phyloP scores from a whole-genome alignment of 2,329 filamentous ascomycete species.

The Pyrenophora teres region DNA sequence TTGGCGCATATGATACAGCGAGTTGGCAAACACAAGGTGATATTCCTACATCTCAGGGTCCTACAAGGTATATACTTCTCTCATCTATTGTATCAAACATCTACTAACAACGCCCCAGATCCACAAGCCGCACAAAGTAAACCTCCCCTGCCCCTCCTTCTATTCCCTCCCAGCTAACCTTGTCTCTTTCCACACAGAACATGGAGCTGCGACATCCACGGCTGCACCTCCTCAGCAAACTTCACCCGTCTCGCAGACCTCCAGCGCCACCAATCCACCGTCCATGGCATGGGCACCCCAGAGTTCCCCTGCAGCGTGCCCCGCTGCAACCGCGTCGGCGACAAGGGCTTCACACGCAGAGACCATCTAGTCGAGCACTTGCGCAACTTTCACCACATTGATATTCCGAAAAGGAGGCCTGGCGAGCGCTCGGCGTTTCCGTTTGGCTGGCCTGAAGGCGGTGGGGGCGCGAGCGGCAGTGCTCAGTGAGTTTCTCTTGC shows the following conservation, averaged over 20 bases:
- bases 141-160: not conserved
- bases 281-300: slow-evolving; percentile 36
- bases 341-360: slow-evolving; percentile 58
- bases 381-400: slow-evolving; percentile 59
- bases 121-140: slow-evolving; percentile 28
- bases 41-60: slow-evolving; percentile 9
- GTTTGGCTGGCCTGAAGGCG: slow-evolving; percentile 29
- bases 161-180: slow-evolving; percentile 1
- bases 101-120: slow-evolving; percentile 9
- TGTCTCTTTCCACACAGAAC: slow-evolving; percentile 20
- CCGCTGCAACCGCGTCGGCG: slow-evolving; percentile 37
- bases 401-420: slow-evolving; percentile 49
- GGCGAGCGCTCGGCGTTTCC: slow-evolving; percentile 41
- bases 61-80: slow-evolving; percentile 12
- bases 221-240: slow-evolving; percentile 40
- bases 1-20: slow-evolving; percentile 14
- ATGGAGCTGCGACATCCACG: slow-evolving; percentile 38
- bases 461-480: slow-evolving; percentile 1
- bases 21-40: slow-evolving; percentile 19
- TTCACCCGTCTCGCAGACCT: slow-evolving; percentile 45
- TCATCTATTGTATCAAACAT: not conserved
- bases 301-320: slow-evolving; percentile 41
- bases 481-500: slow-evolving; percentile 2
- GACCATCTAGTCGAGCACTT: slow-evolving; percentile 64
- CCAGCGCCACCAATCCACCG: slow-evolving; percentile 44